Percentiles rank a stretch among this genome's conserved stretches.
Evolutionary conservation across 108 stramenopile species (phyloP).

Genomic region (Epipyxis sp.): DNA sequence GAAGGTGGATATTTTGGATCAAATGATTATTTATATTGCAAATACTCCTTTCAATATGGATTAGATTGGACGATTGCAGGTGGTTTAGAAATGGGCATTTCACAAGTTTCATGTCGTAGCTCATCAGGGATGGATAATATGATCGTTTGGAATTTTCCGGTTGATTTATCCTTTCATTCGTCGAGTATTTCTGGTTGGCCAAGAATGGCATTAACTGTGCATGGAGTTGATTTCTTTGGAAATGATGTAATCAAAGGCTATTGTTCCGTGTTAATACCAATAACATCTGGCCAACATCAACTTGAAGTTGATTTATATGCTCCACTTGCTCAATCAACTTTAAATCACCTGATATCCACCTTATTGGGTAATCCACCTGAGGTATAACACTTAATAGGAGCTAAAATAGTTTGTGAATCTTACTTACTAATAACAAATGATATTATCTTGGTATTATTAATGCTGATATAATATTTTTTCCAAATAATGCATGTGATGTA

Average conservation of each 20-base stretch:
- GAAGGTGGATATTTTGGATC: conserved; percentile 51
- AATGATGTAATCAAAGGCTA: conserved; percentile 72
- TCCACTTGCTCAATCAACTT: conserved; percentile 55
- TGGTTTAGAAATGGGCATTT: conserved; percentile 61
- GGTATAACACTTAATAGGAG: too few relatives aligned
- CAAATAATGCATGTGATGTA: too few relatives aligned
- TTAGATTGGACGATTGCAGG: conserved; percentile 70
- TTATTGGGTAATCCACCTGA: conserved; percentile 67
- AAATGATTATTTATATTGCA: conserved; percentile 67
- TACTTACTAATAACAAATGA: too few relatives aligned
- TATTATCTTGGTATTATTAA: too few relatives aligned
- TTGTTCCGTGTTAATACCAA: conserved; percentile 66
- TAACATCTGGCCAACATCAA: conserved; percentile 58
- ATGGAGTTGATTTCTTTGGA: conserved; percentile 70
- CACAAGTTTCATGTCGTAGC: conserved; percentile 48
- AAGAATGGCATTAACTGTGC: conserved; percentile 64
- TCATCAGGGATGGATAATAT: conserved; percentile 43
- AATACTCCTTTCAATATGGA: conserved; percentile 69
- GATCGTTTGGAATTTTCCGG: conserved; percentile 80
- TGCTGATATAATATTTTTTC: too few relatives aligned
- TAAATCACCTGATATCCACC: conserved; percentile 61
- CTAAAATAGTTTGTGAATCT: too few relatives aligned
- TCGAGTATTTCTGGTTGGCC: conserved; percentile 81
- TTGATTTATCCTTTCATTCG: conserved; percentile 71
- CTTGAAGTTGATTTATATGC: conserved; percentile 60